Base-by-base conservation (phyloP, 2,329 filamentous ascomycete species). In the Fusarium haematococcum region DNA sequence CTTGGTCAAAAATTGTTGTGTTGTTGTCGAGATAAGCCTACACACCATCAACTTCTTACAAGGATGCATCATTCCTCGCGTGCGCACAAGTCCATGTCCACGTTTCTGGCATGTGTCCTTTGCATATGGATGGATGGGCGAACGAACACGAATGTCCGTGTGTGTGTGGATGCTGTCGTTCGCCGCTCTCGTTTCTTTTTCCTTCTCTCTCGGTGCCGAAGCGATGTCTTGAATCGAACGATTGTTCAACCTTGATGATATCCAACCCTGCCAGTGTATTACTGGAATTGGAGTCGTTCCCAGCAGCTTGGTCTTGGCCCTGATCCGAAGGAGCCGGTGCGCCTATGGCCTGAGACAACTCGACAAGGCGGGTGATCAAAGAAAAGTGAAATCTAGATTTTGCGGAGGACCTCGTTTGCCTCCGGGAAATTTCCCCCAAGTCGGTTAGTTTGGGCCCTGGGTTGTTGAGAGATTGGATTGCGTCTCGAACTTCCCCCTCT, bases 311-410 rank as follows among this genome's bases (percentile, higher is more conserved):
- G 59, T 16, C 50, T 63, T 30, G 45, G 50, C 32, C 6, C 20
- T 61, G 45, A 65, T 67, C 61, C 62, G 68, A 62, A 50, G 14
- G 37, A 56, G 66, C 69, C 58, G 65, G 60, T 37, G 45, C n/a
- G 10, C 18, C 20, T 43, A 20, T 57, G 35, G 18, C 39, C 20
- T 58, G 37, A 58, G 35, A 48, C 48, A 48, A 48, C 41, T 48
- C 10, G 39, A 39, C 33, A 14, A 33, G 14, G 8, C 30, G 20
- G 27, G n/a, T 41, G 13, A 33, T 43, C 16, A 33, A 27, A 14
- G 33, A 35, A 59, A 39, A 43, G 60, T 32, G 52, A 37, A 67
- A 70, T 72, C 65, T 74, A 78, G 69, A 76, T 74, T 77, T 63
- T 65, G 71, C 23, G 75, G 75, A 72, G 60, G 68, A 68, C 35